Conservation (phyloP, 345 rosid species). For the Ceriops zippeliana region DNA sequence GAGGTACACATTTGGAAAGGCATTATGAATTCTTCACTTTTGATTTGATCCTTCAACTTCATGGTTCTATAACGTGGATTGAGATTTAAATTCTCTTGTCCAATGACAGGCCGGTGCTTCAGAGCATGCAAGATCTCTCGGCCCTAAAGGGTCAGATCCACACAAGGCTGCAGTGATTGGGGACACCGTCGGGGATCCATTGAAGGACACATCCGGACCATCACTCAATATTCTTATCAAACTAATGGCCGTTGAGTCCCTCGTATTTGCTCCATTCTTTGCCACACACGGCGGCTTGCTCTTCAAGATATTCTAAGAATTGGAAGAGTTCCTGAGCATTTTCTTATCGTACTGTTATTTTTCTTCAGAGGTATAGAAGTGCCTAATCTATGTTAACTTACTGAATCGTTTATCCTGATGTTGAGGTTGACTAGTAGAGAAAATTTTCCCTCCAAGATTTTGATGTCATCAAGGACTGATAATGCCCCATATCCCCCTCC, state of each 20-base stretch:
- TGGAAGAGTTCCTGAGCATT: neutral
- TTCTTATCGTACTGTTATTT: neutral
- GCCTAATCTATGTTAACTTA: neutral
- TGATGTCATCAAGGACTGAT: neutral
- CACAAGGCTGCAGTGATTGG: slow-evolving; percentile 97
- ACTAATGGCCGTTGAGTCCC: slow-evolving; percentile 96
- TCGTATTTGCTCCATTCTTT: slow-evolving; percentile 92
- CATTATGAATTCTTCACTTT: neutral
- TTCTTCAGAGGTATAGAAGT: neutral
- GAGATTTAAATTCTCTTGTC: no score
- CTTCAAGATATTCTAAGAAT: slow-evolving; percentile 59
- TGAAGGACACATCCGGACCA: slow-evolving; percentile 97
- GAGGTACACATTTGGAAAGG: slow-evolving; percentile 48
- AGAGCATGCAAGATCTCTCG: slow-evolving; percentile 80
- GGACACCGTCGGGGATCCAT: slow-evolving; percentile 93
- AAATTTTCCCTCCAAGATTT: neutral
- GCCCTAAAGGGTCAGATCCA: slow-evolving; percentile 92
- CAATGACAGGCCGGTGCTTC: slow-evolving; percentile 73
- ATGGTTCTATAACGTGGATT: neutral
- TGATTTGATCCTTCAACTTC: neutral
- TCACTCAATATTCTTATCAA: slow-evolving; percentile 95
- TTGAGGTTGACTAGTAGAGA: neutral
- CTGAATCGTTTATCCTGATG: neutral
- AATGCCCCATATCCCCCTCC: no score
- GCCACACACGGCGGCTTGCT: slow-evolving; percentile 95